These are phyloP conservation scores for Boletus reticulatus DNA, from an alignment of 768 basidiomycete species.

Conservation along the genomic window DNA sequence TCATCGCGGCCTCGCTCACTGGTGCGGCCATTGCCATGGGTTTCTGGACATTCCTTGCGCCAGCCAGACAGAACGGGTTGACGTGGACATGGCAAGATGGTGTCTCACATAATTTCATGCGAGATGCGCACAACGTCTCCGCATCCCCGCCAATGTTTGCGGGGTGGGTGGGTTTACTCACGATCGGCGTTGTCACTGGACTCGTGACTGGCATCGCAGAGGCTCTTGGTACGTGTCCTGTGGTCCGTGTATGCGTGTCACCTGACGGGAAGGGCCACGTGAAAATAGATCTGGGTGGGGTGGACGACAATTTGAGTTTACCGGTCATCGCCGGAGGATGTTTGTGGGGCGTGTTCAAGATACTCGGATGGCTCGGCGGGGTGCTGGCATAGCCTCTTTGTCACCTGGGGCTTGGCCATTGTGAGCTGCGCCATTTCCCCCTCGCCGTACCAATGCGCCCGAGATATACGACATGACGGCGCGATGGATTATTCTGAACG, in stretches of 20 bases:
- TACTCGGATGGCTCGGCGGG: conserved; percentile 35
- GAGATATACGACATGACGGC: neutral
- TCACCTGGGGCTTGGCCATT: neutral
- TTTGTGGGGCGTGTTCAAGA: conserved; percentile 54
- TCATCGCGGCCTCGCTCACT: conserved; percentile 72
- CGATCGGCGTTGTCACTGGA: conserved; percentile 64
- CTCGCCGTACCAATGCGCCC: neutral
- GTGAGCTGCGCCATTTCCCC: neutral
- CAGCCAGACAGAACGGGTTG: conserved; percentile 40
- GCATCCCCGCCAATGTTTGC: conserved; percentile 13
- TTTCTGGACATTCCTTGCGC: conserved; percentile 71
- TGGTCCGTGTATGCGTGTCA: neutral
- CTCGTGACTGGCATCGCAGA: conserved; percentile 84
- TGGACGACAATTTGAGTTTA: conserved; percentile 89
- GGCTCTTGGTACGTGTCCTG: conserved; percentile 66
- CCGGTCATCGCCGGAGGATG: conserved; percentile 84
- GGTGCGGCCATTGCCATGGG: conserved; percentile 62
- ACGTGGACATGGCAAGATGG: conserved; percentile 61
- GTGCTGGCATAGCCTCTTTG: conserved; percentile 13
- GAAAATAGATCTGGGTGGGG: conserved; percentile 66
- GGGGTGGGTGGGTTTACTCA: conserved; percentile 46
- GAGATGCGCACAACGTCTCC: neutral
- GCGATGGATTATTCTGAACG: neutral
- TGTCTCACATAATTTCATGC: conserved; percentile 33
- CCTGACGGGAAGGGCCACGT: neutral